phyloP scores from a whole-genome alignment of 148 eudicot genomes.

The Heliamphora exappendiculata region DNA sequence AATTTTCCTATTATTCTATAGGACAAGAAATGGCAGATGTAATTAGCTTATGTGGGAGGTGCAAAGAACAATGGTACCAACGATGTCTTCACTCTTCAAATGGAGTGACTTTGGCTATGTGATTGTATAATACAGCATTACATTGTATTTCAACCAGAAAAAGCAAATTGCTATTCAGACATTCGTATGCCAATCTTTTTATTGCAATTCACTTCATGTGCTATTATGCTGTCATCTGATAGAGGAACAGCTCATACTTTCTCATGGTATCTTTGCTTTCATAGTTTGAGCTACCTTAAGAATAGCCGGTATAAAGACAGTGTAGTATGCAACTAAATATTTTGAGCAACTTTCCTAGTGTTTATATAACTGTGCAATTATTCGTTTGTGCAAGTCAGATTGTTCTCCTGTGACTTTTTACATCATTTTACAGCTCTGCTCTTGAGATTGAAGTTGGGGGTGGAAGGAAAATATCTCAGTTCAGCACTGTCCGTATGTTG shows the following conservation, averaged over 20 bases:
- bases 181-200: not conserved
- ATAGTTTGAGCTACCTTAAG: not conserved
- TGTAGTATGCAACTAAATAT: not conserved
- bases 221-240: not conserved
- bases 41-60: not conserved
- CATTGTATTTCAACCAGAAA: not conserved
- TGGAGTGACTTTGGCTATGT: too few relatives aligned
- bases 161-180: not conserved
- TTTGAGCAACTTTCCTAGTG: not conserved
- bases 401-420: constrained; percentile 13
- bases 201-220: not conserved
- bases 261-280: not conserved
- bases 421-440: constrained; percentile 39
- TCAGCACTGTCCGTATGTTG: constrained; percentile 79
- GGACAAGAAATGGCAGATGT: not conserved
- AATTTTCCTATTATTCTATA: not conserved
- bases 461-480: constrained; percentile 81
- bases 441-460: constrained; percentile 95
- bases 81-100: not conserved
- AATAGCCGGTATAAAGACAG: not conserved
- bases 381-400: not conserved
- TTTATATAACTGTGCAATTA: not conserved
- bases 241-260: not conserved
- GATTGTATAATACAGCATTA: too few relatives aligned
- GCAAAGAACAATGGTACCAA: not conserved